A percentile compares a stretch with the other conserved stretches of the same genome.
phyloP scores from a whole-genome alignment of 176 grass and related monocot species.

The Saccharum spontaneum region DNA sequence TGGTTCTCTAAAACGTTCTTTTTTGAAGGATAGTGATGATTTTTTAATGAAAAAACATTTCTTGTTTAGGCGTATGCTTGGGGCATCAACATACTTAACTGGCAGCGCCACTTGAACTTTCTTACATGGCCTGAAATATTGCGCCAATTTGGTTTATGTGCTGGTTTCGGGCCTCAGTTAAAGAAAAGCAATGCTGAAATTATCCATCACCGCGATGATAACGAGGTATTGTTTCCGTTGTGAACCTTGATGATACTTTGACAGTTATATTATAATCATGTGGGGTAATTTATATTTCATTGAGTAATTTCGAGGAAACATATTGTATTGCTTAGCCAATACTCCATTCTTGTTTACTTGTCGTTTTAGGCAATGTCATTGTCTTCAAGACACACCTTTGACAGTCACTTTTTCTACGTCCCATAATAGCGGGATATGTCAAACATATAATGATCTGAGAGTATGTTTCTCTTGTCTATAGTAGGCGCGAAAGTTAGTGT shows the following conservation, averaged over 20 bases:
- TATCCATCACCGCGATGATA: slow-evolving; percentile 51
- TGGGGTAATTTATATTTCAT: not conserved
- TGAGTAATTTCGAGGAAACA: not conserved
- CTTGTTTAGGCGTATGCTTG: slow-evolving; percentile 74
- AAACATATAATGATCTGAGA: not conserved
- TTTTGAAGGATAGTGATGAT: not conserved
- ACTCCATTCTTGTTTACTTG: not conserved
- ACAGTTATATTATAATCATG: slow-evolving; percentile 12
- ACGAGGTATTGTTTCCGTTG: slow-evolving; percentile 62
- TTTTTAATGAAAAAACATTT: slow-evolving; percentile 17
- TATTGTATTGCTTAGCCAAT: not conserved
- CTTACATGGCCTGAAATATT: slow-evolving; percentile 95
- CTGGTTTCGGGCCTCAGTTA: slow-evolving; percentile 80
- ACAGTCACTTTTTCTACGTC: not conserved
- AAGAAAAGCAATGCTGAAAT: slow-evolving; percentile 67
- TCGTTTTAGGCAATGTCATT: not conserved
- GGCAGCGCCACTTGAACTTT: slow-evolving; percentile 77
- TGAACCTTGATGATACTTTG: not conserved
- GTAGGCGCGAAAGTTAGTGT: not conserved
- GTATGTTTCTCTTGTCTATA: not conserved
- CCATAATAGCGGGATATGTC: not conserved
- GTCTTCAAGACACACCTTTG: not conserved
- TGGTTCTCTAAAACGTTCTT: slow-evolving; percentile 15
- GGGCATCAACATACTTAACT: slow-evolving; percentile 88
- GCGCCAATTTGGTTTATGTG: slow-evolving; percentile 84